A percentile compares a stretch with the other conserved stretches of the same genome.
These are phyloP conservation scores for Setomelanomma holmii DNA, from an alignment of 2,329 filamentous ascomycete species.

Conservation along the genomic window DNA sequence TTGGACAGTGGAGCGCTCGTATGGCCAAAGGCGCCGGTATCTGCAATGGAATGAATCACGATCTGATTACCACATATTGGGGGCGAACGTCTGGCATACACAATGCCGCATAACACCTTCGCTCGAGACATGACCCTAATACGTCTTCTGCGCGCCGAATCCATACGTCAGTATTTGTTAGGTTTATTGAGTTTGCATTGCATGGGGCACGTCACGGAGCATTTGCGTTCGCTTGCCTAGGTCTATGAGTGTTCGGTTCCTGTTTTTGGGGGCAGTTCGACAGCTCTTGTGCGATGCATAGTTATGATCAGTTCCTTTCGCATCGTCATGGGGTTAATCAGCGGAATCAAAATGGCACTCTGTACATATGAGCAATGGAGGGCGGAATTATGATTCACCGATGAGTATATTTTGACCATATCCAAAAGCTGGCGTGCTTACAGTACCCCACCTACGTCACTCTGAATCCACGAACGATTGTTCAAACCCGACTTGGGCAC, in stretches of 20 bases:
- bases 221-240: slow-evolving; percentile 27
- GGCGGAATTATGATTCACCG: slow-evolving; percentile 1
- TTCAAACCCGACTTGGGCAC: background rate
- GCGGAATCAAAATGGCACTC: slow-evolving; percentile 7
- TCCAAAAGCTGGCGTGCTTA: no score
- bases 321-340: slow-evolving; percentile 13
- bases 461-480: background rate
- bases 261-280: slow-evolving; percentile 14
- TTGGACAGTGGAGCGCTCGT: background rate
- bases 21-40: background rate
- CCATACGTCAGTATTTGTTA: slow-evolving; percentile 13
- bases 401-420: no score
- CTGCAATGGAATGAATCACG: background rate
- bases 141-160: slow-evolving; percentile 2
- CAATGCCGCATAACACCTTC: background rate
- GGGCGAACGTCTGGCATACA: slow-evolving; percentile 4
- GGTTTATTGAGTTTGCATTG: slow-evolving; percentile 41
- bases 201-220: slow-evolving; percentile 34
- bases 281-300: slow-evolving; percentile 12
- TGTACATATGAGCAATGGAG: slow-evolving; percentile 19
- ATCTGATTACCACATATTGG: slow-evolving; percentile 18
- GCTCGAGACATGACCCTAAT: slow-evolving; percentile 1
- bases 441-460: background rate
- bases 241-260: slow-evolving; percentile 8
- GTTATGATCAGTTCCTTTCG: slow-evolving; percentile 12